Evolutionary conservation across 257 asterid genomes (phyloP), one percentile per base, ranked within the genome.

Genomic region (Paulownia fortunei): DNA sequence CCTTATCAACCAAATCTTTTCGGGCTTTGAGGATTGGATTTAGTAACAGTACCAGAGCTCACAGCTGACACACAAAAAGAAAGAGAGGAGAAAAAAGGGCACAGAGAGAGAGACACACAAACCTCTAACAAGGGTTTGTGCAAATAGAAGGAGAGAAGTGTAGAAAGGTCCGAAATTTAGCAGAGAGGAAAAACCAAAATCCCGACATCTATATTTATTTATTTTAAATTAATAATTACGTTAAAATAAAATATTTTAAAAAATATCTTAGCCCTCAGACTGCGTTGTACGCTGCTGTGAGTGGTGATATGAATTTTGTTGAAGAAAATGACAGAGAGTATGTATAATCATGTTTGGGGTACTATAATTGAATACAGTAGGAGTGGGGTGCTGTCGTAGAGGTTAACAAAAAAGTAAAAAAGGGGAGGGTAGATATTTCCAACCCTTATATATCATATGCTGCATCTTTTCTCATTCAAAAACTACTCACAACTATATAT

Each of bases 41-140:
- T 64, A 49, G 76, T 73, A 75, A 16, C 56, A 24, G 79, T 16
- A 72, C 52, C n/a, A 46, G 62, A 69, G 61, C 72, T 58, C 63
- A 49, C 1, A 23, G 80, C 66, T 63, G 73, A 49, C 42, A 36
- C 23, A 44, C 26, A 32, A 15, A 54, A 46, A 6, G 72, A 13
- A 4, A 46, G 54, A 36, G 47, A 34, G 24, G 63, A 26, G 58
- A 44, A 13, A 60, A 51, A 39, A 34, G 42, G 12, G 8, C 1
- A 44, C 30, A 51, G 49, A 41, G 62, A 76, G 62, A 62, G 56
- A 34, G 71, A 76, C 42, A 23, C 74, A 60, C 55, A 78, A 72
- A 44, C 84, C 80, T 70, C 75, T 46, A 60, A 36, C 60, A 79
- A 71, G 79, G 84, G 82, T 61, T 79, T 70, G 63, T 71, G 72